These are phyloP conservation scores for Fusarium sp. DNA, from an alignment of 2,329 filamentous ascomycete genomes.

Conservation along the genomic window DNA sequence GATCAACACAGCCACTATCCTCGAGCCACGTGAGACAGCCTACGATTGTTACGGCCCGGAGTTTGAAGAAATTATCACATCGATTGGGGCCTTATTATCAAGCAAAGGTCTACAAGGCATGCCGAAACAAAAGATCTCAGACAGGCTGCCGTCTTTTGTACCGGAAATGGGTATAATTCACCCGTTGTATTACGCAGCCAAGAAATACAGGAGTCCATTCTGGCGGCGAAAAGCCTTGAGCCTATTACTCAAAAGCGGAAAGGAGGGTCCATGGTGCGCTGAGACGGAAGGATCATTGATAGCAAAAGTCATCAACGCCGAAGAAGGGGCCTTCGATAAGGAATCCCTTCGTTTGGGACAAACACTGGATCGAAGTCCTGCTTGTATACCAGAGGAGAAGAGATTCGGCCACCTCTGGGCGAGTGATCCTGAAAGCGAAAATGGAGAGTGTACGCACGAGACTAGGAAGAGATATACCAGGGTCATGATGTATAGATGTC, in stretches of 20 bases:
- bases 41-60: constrained; percentile 29
- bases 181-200: constrained; percentile 15
- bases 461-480: background rate
- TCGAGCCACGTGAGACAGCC: constrained; percentile 21
- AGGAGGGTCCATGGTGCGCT: constrained; percentile 31
- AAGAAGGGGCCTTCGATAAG: constrained; percentile 1
- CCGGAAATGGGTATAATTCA: constrained; percentile 35
- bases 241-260: constrained; percentile 10
- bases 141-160: background rate
- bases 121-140: rapidly evolving
- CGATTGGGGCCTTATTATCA: background rate
- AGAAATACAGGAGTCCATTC: constrained; percentile 22
- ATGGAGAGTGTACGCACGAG: background rate
- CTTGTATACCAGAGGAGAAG: background rate
- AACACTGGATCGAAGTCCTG: background rate
- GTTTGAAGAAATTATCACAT: constrained; percentile 29
- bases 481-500: background rate
- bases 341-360: background rate
- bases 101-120: background rate
- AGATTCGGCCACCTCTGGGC: background rate
- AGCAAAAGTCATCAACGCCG: constrained; percentile 1
- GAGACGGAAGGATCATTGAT: constrained; percentile 6
- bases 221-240: constrained; percentile 27
- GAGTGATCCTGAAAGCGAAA: background rate
- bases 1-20: constrained; percentile 3